A percentile compares a stretch with the other conserved stretches of the same genome.
Conservation (phyloP, 2,329 filamentous ascomycete genomes). For the Ustulina deusta region DNA sequence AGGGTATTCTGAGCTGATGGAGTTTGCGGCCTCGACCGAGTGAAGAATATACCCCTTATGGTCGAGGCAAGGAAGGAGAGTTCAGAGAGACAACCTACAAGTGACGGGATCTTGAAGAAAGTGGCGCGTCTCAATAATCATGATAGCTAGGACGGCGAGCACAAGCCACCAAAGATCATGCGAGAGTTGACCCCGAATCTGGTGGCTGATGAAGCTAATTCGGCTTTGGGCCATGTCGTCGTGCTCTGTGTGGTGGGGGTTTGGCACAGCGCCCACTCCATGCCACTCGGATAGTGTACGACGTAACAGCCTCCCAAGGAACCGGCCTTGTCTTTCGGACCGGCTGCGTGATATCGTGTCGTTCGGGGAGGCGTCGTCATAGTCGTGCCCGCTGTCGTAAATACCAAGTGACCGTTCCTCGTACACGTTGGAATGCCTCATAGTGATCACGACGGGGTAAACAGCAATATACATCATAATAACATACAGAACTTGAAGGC, state of each 20-base stretch:
- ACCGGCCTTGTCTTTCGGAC: constrained; percentile 32
- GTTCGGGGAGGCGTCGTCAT: constrained; percentile 36
- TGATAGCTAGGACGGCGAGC: constrained; percentile 69
- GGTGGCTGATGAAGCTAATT: constrained; percentile 64
- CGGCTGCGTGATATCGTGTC: constrained; percentile 39
- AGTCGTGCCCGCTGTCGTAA: constrained; percentile 49
- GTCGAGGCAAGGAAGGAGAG: not conserved
- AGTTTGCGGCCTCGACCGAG: not conserved
- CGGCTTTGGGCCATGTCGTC: constrained; percentile 52
- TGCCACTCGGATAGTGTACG: constrained; percentile 46
- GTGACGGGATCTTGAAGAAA: constrained; percentile 64
- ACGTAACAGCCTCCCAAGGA: constrained; percentile 42
- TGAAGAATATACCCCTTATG: not conserved
- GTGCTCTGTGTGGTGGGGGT: constrained; percentile 17
- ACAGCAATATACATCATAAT: constrained; percentile 65
- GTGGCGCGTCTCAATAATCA: constrained; percentile 67
- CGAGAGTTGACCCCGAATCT: constrained; percentile 70
- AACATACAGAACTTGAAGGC: constrained; percentile 61
- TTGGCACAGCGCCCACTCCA: constrained; percentile 46
- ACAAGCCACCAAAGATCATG: constrained; percentile 75
- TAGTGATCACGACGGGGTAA: constrained; percentile 63
- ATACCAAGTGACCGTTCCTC: constrained; percentile 69
- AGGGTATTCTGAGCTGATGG: not conserved
- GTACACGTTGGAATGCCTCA: constrained; percentile 72
- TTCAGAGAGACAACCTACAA: constrained; percentile 46